Conservation (phyloP, 2,329 filamentous ascomycete species). For the Mariannaea sp. region DNA sequence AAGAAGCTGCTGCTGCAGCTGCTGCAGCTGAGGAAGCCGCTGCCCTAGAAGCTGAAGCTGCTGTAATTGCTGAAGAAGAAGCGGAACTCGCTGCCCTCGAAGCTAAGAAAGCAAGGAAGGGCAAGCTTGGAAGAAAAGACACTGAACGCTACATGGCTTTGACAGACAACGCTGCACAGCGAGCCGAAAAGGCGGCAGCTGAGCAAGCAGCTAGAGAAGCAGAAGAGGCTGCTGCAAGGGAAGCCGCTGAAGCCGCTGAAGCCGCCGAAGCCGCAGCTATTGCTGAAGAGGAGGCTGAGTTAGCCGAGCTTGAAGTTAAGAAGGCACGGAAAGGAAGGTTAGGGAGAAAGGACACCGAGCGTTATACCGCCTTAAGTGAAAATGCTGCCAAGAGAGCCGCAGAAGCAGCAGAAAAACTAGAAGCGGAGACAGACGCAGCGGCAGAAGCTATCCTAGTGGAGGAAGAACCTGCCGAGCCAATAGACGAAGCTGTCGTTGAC, state of each 20-base stretch:
- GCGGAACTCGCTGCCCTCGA: constrained; percentile 27
- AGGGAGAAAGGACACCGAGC: constrained; percentile 34
- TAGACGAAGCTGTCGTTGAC: constrained; percentile 20
- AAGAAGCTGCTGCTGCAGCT: not conserved
- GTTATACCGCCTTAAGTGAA: constrained; percentile 23
- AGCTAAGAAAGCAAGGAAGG: constrained; percentile 28
- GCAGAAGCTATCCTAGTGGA: not conserved
- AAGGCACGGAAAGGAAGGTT: constrained; percentile 38
- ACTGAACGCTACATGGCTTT: constrained; percentile 25
- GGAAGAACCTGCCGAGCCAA: not conserved
- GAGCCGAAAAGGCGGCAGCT: constrained; percentile 10
- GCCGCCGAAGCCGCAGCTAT: constrained; percentile 10
- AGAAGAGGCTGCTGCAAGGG: constrained; percentile 27
- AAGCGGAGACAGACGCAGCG: constrained; percentile 30
- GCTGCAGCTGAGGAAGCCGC: constrained; percentile 20
- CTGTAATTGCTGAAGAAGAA: constrained; percentile 25
- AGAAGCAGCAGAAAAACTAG: constrained; percentile 12
- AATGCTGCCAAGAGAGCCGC: constrained; percentile 23
- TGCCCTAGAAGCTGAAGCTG: constrained; percentile 26
- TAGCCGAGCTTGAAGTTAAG: constrained; percentile 49
- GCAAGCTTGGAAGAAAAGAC: constrained; percentile 30
- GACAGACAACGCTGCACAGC: constrained; percentile 23
- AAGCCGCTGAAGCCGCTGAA: constrained; percentile 12
- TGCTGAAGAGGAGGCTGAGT: constrained; percentile 39
- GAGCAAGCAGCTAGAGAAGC: constrained; percentile 27